These are phyloP conservation scores for Trichoderma endophyticum DNA, from an alignment of 2,329 filamentous ascomycete species.

Conservation along the genomic window DNA sequence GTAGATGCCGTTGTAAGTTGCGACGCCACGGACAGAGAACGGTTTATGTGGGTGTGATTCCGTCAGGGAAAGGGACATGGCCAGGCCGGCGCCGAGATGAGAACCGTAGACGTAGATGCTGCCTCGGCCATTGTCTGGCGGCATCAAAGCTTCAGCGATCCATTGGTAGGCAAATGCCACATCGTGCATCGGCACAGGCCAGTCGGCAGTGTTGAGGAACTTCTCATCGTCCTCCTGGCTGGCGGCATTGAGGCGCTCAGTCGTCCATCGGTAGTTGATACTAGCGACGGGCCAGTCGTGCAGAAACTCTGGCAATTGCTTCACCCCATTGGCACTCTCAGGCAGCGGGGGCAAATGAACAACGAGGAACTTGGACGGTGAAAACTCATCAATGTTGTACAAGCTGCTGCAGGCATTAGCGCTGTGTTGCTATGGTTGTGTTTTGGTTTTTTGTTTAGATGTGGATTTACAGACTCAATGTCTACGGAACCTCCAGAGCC, in stretches of 20 bases:
- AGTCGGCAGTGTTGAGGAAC: conserved; percentile 33
- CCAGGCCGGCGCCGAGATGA: conserved; percentile 56
- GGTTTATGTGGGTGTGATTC: conserved; percentile 44
- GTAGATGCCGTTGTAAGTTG: conserved; percentile 59
- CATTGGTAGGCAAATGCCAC: conserved; percentile 52
- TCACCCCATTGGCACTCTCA: conserved; percentile 25
- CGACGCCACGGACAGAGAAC: conserved; percentile 51
- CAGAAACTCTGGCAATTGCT: conserved; percentile 41
- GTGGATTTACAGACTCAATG: conserved; percentile 45
- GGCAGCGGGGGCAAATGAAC: conserved; percentile 55
- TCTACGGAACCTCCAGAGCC: conserved; percentile 49
- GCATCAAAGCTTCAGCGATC: conserved; percentile 45
- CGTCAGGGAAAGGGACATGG: conserved; percentile 55
- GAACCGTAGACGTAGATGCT: conserved; percentile 51
- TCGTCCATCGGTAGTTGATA: conserved; percentile 59
- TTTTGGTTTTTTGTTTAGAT: too few species aligned
- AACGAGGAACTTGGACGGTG: conserved; percentile 44
- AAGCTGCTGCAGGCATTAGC: conserved; percentile 38
- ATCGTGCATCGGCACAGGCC: conserved; percentile 59
- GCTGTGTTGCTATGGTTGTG: neutral
- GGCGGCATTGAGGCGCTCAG: conserved; percentile 16
- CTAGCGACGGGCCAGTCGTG: conserved; percentile 46
- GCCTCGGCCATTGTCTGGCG: conserved; percentile 35
- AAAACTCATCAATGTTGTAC: conserved; percentile 42
- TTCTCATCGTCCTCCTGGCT: neutral